phyloP scores from a whole-genome alignment of 75 land plant species.

The Selaginella moellendorffii region DNA sequence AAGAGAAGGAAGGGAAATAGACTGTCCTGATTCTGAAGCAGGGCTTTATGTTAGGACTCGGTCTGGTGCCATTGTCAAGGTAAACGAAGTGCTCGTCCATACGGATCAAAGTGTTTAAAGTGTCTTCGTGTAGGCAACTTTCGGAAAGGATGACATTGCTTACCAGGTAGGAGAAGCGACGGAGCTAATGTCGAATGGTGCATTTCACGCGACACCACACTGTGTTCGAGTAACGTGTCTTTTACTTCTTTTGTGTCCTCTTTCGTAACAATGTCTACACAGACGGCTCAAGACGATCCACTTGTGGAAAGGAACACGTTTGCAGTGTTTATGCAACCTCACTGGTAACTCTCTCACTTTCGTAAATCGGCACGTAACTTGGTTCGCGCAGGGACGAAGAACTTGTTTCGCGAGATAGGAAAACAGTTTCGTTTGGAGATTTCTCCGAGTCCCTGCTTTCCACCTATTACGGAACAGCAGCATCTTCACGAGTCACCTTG shows the following conservation, averaged over 20 bases:
- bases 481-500: no score
- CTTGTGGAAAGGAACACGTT: constrained; percentile 68
- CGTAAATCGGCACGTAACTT: no score
- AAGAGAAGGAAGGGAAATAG: constrained; percentile 36
- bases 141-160: constrained; percentile 68
- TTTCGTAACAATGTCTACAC: no score
- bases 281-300: constrained; percentile 62
- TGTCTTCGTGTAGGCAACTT: constrained; percentile 39
- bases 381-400: background rate
- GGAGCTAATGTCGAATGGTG: constrained; percentile 67
- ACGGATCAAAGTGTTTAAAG: background rate
- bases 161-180: constrained; percentile 93
- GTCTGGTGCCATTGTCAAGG: constrained; percentile 56
- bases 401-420: background rate
- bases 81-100: constrained; percentile 11
- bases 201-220: constrained; percentile 84
- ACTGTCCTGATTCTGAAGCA: constrained; percentile 69
- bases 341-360: constrained; percentile 38
- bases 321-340: constrained; percentile 97
- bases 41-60: constrained; percentile 80
- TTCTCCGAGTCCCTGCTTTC: background rate
- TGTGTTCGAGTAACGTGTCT: constrained; percentile 62
- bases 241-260: background rate
- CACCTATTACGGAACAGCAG: no score
- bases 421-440: background rate